These are phyloP conservation scores for Arctium lappa DNA, from an alignment of 129 eudicot genomes.

Conservation along the genomic window DNA sequence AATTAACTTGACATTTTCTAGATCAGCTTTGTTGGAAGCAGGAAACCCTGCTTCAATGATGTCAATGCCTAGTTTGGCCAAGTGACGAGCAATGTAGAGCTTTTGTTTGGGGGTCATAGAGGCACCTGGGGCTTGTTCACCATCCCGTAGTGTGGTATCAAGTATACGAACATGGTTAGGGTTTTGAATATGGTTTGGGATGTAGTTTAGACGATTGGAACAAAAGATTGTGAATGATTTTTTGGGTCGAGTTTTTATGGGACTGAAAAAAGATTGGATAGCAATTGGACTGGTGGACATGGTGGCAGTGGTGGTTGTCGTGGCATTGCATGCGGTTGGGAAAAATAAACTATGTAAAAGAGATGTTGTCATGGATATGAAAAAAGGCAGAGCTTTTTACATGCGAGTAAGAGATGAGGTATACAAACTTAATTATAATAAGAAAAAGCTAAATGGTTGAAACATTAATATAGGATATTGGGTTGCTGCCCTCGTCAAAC, in stretches of 20 bases:
- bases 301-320: not conserved
- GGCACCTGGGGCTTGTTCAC: slow-evolving; percentile 92
- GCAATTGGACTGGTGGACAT: not conserved
- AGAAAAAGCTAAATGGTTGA: not conserved
- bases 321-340: not conserved
- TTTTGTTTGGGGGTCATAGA: slow-evolving; percentile 74
- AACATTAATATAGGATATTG: not conserved
- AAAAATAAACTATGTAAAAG: not conserved
- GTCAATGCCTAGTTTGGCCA: slow-evolving; percentile 80
- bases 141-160: slow-evolving; percentile 94
- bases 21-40: slow-evolving; percentile 66
- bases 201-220: slow-evolving; percentile 44
- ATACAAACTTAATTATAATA: not conserved
- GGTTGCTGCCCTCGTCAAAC: not conserved
- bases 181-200: slow-evolving; percentile 62
- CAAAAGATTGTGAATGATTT: slow-evolving; percentile 2
- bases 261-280: not conserved
- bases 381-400: not conserved
- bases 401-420: not conserved
- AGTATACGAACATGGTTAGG: slow-evolving; percentile 62
- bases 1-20: slow-evolving; percentile 63
- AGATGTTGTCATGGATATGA: not conserved
- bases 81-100: slow-evolving; percentile 63
- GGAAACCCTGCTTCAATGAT: slow-evolving; percentile 91
- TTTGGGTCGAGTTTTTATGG: not conserved